Evolutionary conservation across 2,329 filamentous ascomycete genomes (phyloP), one percentile per base, ranked within the genome.

Genomic region (Sarocladium strictum): DNA sequence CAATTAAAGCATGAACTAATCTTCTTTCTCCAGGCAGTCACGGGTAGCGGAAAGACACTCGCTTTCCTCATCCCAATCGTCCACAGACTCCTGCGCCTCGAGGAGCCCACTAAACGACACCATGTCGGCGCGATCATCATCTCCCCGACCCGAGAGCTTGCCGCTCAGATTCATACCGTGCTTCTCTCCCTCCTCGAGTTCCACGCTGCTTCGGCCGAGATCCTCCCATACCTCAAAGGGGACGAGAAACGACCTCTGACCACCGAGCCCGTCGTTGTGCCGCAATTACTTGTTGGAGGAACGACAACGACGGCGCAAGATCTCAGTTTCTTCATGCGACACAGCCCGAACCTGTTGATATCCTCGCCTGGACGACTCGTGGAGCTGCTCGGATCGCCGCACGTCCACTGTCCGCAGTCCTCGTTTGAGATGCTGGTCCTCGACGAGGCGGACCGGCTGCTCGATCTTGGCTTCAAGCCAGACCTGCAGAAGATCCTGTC

Each of bases 401-500:
- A 96, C 64, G 91, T 96, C 14, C 89, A 95, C 67, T 92, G 89
- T 62, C 85, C 90, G 0, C 87, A 93, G 58, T 91, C 89, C 1
- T 89, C 89, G 0, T 97, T 99, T 61, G 93, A 99, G 67, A 84
- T 90, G 51, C 81, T 99, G 11, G 89, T 99, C 3, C 79, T 99
- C 33, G 94, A 99, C 65, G 94, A 99, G 73, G 94, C 93, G 51
- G 94, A 99, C 69, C 81, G 94, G 56, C 75, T 99, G 24, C 77
- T 99, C 11, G 94, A 99, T 70, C 79, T 97, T 21, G 94, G 95
- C 5, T 97, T 99, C 72, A 94, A 95, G 68, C 86, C 89, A 55
- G 91, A 96, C 61, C 72, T 99, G 26, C 90, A 94, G 61, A 89
- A 84, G 54, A 96, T 97, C 38, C 74, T 99, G 21, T 83, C 84